Base-by-base conservation (phyloP, 306 rosid species). In the Casuarina glauca region DNA sequence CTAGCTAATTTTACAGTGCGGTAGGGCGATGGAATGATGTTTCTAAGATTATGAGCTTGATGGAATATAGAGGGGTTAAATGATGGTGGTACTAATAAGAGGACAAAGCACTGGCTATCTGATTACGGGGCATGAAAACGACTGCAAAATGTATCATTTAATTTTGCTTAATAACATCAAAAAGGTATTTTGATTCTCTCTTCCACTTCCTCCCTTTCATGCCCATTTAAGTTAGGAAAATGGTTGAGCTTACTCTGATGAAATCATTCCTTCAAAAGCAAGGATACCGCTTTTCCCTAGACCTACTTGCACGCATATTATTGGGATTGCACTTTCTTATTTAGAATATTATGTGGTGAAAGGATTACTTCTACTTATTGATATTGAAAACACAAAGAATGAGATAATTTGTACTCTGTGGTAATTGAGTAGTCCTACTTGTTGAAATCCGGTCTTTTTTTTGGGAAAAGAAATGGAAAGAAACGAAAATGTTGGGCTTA, bases 21-120 rank as follows among this genome's bases (percentile, higher is more conserved):
- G 87, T 79, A 68, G 98, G 97, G 49, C 75, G 93, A 70, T 94
- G 97, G 98, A 82, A 89, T 19, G 97, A 94, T 20, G 96, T 97
- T 11, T 4, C 80, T 41, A 84, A 81, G 74, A 80, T 94, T 72
- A 86, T 95, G 80, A 88, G 76, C 84, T 69, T 92, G 79, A 94
- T 94, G 97, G 88, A 76, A 77, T 86, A 87, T 72, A 86, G 93
- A 86, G 95, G 91, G 71, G 91, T 92, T 70, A 88, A 87, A 94
- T 92, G 89, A 72, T 60, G 82, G 89, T 92, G 69, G 32, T 6
- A 5, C 41, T 62, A 10, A 6, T 53, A 20, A 19, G 9, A 36
- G 69, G 69, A 62, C 44, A 61, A 62, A 44, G 38, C 45, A 5
- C 3, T 1, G 66, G 26, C 36, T 13, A 5, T 8, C 41, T 36